Percentiles rank a stretch among this genome's conserved stretches.
Evolutionary conservation across 2,329 filamentous ascomycete genomes (phyloP).

Genomic region (Sporothrix curviconia): DNA sequence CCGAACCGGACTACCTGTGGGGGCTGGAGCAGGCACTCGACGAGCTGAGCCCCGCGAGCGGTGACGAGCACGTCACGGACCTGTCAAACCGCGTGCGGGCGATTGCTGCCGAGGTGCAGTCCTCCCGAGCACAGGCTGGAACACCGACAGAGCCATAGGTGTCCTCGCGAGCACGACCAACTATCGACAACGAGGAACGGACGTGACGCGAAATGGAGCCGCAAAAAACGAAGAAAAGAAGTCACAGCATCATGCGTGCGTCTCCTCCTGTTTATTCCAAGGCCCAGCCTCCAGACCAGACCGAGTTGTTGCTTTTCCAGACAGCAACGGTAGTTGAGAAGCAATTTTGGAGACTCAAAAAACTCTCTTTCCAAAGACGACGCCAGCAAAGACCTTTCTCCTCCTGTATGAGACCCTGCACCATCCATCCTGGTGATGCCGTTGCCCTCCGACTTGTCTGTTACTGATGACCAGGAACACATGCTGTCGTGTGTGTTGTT

Average conservation of each 20-base stretch:
- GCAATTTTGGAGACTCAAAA: constrained; percentile 53
- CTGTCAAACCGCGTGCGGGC: constrained; percentile 65
- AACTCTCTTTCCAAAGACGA: too few relatives aligned
- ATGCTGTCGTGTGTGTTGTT: too few relatives aligned
- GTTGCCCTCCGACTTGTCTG: too few relatives aligned
- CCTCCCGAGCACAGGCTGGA: too few relatives aligned
- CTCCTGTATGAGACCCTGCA: too few relatives aligned
- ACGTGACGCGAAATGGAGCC: too few relatives aligned
- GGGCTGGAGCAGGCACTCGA: constrained; percentile 69
- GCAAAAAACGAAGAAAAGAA: background rate
- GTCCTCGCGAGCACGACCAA: too few relatives aligned
- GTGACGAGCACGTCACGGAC: constrained; percentile 79
- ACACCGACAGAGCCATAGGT: too few relatives aligned
- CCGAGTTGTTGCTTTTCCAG: constrained; percentile 40
- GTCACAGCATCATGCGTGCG: constrained; percentile 21
- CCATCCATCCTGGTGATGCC: too few relatives aligned
- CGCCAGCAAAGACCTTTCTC: too few relatives aligned
- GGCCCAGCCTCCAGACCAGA: constrained; percentile 15
- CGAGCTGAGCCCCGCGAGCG: constrained; percentile 66
- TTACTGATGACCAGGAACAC: too few relatives aligned
- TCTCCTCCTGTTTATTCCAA: constrained; percentile 20
- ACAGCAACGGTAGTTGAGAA: constrained; percentile 29
- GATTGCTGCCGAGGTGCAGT: constrained; percentile 35
- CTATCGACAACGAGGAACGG: too few relatives aligned
- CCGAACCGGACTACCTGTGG: constrained; percentile 87